Conservation (phyloP, 257 asterid genomes). For the Forsythia suspensa region DNA sequence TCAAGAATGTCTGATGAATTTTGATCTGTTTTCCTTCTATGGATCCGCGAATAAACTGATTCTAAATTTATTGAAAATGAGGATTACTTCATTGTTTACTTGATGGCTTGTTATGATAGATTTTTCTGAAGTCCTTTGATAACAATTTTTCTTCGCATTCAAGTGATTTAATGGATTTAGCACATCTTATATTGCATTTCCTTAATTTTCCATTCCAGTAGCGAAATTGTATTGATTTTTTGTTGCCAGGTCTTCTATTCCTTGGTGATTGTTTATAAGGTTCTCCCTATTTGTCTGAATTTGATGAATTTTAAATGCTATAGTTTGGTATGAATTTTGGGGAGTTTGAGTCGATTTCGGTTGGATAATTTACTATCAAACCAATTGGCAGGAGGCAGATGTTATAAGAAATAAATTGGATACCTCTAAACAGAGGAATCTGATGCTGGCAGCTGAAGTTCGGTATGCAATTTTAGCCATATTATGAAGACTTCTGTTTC, state of each 20-base stretch:
- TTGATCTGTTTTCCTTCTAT: too few relatives aligned
- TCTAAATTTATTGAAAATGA: too few relatives aligned
- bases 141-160: not conserved
- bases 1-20: too few relatives aligned
- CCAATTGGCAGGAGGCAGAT: conserved; percentile 53
- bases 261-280: not conserved
- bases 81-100: too few relatives aligned
- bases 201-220: not conserved
- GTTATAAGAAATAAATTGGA: conserved; percentile 54
- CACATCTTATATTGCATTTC: not conserved
- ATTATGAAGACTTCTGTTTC: not conserved
- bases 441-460: conserved; percentile 69
- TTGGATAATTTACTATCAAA: not conserved
- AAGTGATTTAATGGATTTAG: not conserved
- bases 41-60: too few relatives aligned
- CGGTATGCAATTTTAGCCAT: conserved; percentile 46
- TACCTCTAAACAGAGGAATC: conserved; percentile 59
- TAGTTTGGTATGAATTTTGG: not conserved
- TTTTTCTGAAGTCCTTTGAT: not conserved
- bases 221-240: too few relatives aligned
- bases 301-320: not conserved
- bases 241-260: not conserved
- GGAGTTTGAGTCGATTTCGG: not conserved
- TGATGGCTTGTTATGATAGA: not conserved
- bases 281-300: not conserved